Evolutionary conservation across 768 basidiomycete species (phyloP), one percentile per base, ranked within the genome.

Genomic region (Pulveroboletus frians): DNA sequence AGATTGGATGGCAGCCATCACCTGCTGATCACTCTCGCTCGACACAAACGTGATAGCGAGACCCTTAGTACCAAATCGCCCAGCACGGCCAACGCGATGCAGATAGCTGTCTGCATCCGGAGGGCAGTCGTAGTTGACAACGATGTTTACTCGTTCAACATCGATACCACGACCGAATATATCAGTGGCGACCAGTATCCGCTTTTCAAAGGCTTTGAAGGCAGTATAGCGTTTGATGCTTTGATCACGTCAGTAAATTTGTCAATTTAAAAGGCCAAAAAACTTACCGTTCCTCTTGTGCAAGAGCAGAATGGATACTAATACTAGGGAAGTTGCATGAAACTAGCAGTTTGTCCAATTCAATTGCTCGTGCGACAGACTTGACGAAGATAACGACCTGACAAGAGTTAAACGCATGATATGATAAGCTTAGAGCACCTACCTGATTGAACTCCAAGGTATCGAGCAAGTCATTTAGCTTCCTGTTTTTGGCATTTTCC

Each of bases 321-420:
- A 99, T 99, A 62, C 89, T 92, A 1, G 96, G 96, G 76, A 99
- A 99, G 70, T 95, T 95, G 76, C 95, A 99, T 32, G 93, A 92
- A 20, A 94, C 88, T 32, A 99, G 76, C 7, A 99, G 75, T 67
- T 93, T 93, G 74, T 99, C 96, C 53, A 99, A 73, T 69, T 98
- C 93, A 49, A 92, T 93, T 2, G 95, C 96, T 55, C 96, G 87
- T 20, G 89, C 88, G 39, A 98, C 95, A 9, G 95, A 97, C 71
- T 98, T 99, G 51, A 99, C 96, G 57, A 99, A 99, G 58, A 99
- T 99, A 54, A 97, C 95, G 60, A 99, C 96, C 95, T 98, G 43
- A 27, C 14, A 27, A 26, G 14, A 11, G 6, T 30, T 63, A 6
- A 65, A 17, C 23, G 45, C 17, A 42, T 0, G 26, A 29, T 9